These are phyloP conservation scores for Paramecium octaurelia DNA, from an alignment of 73 alveolate species.

Conservation along the genomic window DNA sequence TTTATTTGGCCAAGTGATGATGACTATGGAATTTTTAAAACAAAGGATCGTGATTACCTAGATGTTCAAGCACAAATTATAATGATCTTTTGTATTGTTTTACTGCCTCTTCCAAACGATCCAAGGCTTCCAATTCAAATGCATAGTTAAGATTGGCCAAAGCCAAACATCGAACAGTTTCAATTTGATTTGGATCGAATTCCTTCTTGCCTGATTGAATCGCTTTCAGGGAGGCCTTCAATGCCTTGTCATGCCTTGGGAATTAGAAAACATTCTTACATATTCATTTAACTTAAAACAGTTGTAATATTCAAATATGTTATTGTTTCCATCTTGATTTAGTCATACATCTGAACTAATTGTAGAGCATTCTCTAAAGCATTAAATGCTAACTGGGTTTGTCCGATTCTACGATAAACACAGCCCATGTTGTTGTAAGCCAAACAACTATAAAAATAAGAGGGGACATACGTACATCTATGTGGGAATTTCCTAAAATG, in stretches of 20 bases:
- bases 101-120: neutral
- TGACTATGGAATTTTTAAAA: neutral
- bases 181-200: neutral
- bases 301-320: slow-evolving; percentile 22
- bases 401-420: slow-evolving; percentile 14
- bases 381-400: slow-evolving; percentile 12
- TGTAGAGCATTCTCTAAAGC: slow-evolving; percentile 7
- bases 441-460: neutral
- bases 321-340: neutral
- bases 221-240: neutral
- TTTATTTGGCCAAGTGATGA: neutral
- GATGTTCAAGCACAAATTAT: neutral
- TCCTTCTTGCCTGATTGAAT: neutral
- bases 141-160: neutral
- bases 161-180: neutral
- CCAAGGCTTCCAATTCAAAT: neutral
- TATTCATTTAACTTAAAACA: slow-evolving; percentile 33
- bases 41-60: slow-evolving; percentile 7
- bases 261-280: neutral
- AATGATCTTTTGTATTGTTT: neutral
- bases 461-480: neutral
- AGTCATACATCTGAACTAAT: neutral
- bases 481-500: neutral
- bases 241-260: neutral
- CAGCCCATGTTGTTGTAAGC: neutral